Percentiles rank a stretch among this genome's conserved stretches.
Conservation (phyloP, 176 grass and related monocot genomes). For the Pontederia crassipes region DNA sequence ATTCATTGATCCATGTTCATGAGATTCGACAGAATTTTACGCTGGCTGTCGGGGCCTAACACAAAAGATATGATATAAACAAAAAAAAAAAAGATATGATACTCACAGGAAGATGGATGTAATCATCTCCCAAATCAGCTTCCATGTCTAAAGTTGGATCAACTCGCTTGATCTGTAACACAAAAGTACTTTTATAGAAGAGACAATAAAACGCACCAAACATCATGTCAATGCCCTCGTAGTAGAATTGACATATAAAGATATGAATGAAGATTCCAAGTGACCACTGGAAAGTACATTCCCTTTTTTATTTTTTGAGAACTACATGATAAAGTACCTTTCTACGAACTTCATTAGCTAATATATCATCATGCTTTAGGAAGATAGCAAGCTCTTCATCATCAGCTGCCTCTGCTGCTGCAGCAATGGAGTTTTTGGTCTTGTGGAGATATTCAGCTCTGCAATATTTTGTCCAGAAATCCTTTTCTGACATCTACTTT, state of each 20-base stretch:
- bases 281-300: no score
- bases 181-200: constrained; percentile 2
- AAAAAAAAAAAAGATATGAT: background rate
- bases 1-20: no score
- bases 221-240: no score
- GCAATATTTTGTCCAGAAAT: constrained; percentile 98
- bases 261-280: no score
- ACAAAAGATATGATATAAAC: background rate
- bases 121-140: constrained; percentile 87
- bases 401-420: constrained; percentile 81
- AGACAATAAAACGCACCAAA: background rate
- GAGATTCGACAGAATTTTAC: no score
- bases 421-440: constrained; percentile 72
- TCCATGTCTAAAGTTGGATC: constrained; percentile 98
- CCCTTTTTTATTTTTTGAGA: background rate
- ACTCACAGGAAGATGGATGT: constrained; percentile 76
- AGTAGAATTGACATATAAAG: no score
- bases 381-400: constrained; percentile 93
- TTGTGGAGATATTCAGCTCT: constrained; percentile 91
- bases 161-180: constrained; percentile 75
- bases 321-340: constrained; percentile 39
- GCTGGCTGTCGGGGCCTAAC: no score
- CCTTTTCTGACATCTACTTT: constrained; percentile 61
- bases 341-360: constrained; percentile 64
- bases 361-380: constrained; percentile 87